Conservation (phyloP, 2,329 filamentous ascomycete genomes). For the Didymosphaeria variabile region DNA sequence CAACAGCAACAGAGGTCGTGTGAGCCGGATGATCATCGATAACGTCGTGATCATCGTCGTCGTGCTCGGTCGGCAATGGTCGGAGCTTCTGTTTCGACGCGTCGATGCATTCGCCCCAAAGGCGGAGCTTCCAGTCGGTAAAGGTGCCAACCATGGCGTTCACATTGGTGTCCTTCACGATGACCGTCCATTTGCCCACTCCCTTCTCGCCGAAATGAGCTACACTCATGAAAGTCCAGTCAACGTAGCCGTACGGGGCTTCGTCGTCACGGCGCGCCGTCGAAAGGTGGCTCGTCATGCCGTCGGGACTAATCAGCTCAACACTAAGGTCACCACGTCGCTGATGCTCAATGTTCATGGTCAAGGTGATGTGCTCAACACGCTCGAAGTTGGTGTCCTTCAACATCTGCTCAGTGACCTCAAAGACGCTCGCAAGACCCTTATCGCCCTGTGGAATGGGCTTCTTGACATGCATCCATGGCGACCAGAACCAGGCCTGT, state of each 20-base stretch:
- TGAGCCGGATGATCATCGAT: slow-evolving; percentile 65
- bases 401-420: slow-evolving; percentile 83
- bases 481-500: slow-evolving; percentile 92
- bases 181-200: slow-evolving; percentile 87
- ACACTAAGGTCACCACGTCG: slow-evolving; percentile 92
- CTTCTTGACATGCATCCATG: slow-evolving; percentile 91
- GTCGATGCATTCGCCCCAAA: slow-evolving; percentile 92
- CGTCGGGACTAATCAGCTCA: slow-evolving; percentile 84
- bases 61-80: slow-evolving; percentile 82
- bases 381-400: slow-evolving; percentile 83
- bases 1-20: slow-evolving; percentile 65
- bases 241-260: slow-evolving; percentile 75
- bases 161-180: slow-evolving; percentile 83
- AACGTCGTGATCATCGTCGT: slow-evolving; percentile 81
- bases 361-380: slow-evolving; percentile 94
- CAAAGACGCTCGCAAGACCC: slow-evolving; percentile 81
- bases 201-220: slow-evolving; percentile 95
- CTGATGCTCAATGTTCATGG: slow-evolving; percentile 93
- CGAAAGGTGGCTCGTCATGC: slow-evolving; percentile 84
- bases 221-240: slow-evolving; percentile 99
- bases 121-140: slow-evolving; percentile 89
- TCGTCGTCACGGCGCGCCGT: slow-evolving; percentile 76
- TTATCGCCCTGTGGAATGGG: slow-evolving; percentile 83
- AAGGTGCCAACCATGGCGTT: slow-evolving; percentile 83
- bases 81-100: slow-evolving; percentile 74